Evolutionary conservation across 1,284 basidiomycete species (phyloP).

Genomic region (Sporisorium exsertum): DNA sequence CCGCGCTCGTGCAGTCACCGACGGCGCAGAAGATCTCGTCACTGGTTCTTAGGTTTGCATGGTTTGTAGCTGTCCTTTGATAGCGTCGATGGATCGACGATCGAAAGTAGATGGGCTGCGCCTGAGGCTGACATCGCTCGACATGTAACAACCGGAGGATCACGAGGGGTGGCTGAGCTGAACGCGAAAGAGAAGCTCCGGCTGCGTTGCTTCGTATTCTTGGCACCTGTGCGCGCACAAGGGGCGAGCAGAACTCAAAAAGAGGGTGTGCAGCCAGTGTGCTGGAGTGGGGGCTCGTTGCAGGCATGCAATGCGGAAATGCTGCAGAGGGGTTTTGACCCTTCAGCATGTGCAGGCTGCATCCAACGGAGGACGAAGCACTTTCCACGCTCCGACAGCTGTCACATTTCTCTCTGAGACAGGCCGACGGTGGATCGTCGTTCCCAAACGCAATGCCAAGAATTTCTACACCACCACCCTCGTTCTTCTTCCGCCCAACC

Average conservation of each 20-base stretch:
- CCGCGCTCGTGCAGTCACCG: background rate
- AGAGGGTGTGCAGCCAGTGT: too few species aligned
- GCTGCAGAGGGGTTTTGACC: conserved; percentile 24
- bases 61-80: background rate
- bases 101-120: background rate
- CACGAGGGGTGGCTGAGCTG: too few species aligned
- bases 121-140: background rate
- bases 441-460: background rate
- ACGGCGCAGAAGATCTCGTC: background rate
- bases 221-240: background rate
- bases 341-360: conserved; percentile 3
- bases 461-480: background rate
- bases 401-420: conserved; percentile 11
- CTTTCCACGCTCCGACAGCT: conserved; percentile 35
- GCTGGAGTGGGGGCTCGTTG: too few species aligned
- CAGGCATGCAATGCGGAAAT: conserved; percentile 25
- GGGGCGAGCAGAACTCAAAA: background rate
- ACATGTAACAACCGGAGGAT: background rate
- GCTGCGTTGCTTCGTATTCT: background rate
- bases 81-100: background rate
- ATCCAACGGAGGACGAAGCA: background rate
- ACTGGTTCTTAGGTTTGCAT: background rate
- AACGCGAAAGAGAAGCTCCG: background rate
- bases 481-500: background rate
- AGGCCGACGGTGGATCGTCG: too few species aligned